Base-by-base conservation (phyloP, 305 asterid species). In the Rubia tinctorum region DNA sequence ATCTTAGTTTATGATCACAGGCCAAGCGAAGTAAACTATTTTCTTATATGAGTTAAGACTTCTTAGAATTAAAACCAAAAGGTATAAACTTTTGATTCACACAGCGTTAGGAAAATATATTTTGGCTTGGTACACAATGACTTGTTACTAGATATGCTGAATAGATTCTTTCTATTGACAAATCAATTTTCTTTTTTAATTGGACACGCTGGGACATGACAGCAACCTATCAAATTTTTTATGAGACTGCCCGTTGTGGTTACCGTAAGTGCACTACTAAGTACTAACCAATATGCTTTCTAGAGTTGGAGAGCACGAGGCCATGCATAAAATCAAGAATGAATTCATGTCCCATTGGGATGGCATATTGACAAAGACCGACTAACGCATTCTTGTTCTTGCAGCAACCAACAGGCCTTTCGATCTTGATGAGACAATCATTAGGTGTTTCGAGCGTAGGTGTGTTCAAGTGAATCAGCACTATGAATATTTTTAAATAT, bases 271-370 rank as follows among this genome's bases (percentile, higher is more conserved):
- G 37, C 37, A 30, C 37, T 30, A 30, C 37, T 30, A 30, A 1
- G 37, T 30, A 30, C 37, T 30, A 30, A 30, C 37, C 37, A 30
- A 30, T 30, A 30, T 30, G 37, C 37, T 30, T 30, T 30, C 37
- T 30, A 30, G 37, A 83, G 97, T 84, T 0, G 98, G 98, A 47
- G 99, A 95, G 85, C 98, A 92, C 0, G 99, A 95, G 84, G 99
- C 98, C 14, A 95, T 95, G 99, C 78, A 98, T 18, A 94, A 91
- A 82, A 94, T 94, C 10, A 94, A 94, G 77, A 94, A 94, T 44
- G 99, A 95, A 69, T 95, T 95, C 75, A 92, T 95, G 99, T 75
- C 91, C 15, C 97, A 89, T 71, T 95, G 99, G 99, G 99, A 95
- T 72, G 99, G 99, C 37, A 83, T 95, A 25, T 76, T 95, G 75